Conservation (phyloP, 805 yeast genomes). For the Myxozyma melibiosi region DNA sequence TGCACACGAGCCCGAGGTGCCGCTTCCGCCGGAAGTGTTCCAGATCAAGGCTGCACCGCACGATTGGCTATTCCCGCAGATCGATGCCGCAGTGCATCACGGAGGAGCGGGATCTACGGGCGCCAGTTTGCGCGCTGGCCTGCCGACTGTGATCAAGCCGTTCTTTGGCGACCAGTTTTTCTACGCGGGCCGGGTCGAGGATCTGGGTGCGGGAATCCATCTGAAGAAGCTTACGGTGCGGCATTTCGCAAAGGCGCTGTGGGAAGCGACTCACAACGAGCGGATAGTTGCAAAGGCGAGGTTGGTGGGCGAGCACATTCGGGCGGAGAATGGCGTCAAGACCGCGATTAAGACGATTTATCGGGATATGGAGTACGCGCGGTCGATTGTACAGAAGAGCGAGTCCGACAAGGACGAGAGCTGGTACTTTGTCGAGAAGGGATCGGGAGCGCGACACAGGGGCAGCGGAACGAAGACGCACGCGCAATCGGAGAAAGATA, state of each 20-base stretch:
- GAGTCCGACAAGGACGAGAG: conserved; percentile 17
- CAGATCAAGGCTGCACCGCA: conserved; percentile 80
- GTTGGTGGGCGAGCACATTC: conserved; percentile 61
- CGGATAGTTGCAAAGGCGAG: conserved; percentile 70
- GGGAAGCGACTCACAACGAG: conserved; percentile 64
- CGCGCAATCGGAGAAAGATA: background rate
- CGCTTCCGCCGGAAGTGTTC: conserved; percentile 67
- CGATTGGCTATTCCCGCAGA: conserved; percentile 87
- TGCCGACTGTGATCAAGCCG: conserved; percentile 89
- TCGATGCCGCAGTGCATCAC: conserved; percentile 95
- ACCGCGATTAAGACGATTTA: conserved; percentile 79
- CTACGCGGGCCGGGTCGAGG: conserved; percentile 84
- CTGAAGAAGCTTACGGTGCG: conserved; percentile 67
- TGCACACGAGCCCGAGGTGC: conserved; percentile 45
- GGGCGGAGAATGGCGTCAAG: conserved; percentile 77
- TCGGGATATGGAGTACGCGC: conserved; percentile 34
- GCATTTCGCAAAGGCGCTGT: conserved; percentile 66
- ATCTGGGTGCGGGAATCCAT: conserved; percentile 79
- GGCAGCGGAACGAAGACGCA: background rate
- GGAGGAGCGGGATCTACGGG: conserved; percentile 98
- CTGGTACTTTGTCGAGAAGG: conserved; percentile 28
- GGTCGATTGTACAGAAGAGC: conserved; percentile 6
- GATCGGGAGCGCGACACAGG: background rate
- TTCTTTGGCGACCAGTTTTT: conserved; percentile 96
- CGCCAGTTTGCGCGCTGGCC: conserved; percentile 80